Evolutionary conservation across 2,329 filamentous ascomycete genomes (phyloP), one percentile per base, ranked within the genome.

Genomic region (Ophiostoma piceae): DNA sequence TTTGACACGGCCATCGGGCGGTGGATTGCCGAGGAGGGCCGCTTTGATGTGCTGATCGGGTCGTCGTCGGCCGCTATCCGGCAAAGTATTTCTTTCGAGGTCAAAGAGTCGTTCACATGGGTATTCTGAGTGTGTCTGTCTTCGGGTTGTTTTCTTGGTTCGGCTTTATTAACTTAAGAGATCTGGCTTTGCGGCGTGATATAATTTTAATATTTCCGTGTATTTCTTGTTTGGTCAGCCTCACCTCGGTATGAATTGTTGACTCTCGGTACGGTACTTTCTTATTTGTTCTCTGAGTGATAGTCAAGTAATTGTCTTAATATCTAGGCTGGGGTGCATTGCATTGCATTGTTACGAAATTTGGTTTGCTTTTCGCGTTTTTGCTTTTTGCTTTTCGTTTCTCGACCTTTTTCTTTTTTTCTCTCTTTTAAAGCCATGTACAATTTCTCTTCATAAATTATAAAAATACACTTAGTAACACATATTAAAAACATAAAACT

Each of bases 21-120:
- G 6, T 91, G 88, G 88, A 84, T 90, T 72, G 88, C 87, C 0
- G 88, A 90, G 77, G 84, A 88, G 77, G 88, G 88, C 1, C 76
- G 74, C 1, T 91, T 90, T 75, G 80, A 85, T 70, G 82, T 88
- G 1, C 75, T 89, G 65, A 81, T 91, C 74, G 88, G 87, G 2
- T 84, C 87, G 9, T 88, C 85, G 64, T 87, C 86, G 71, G 81
- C 78, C 57, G 88, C 29, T 8, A 26, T 57, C 51, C 51, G 51
- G 22, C 51, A n/a, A 8, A 57, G n/a, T 26, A 57, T 57, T 1
- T 57, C 51, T 14, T 57, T 57, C 9, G 51, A 57, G 11, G 22
- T 57, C 11, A 22, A 57, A 11, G 51, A 57, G 22, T 57, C 51
- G 51, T 57, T 57, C 16, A 57, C 51, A 16, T 57, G 51, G 51